phyloP scores from a whole-genome alignment of 2,329 filamentous ascomycete genomes.

The Pestalotiopsis sp. region DNA sequence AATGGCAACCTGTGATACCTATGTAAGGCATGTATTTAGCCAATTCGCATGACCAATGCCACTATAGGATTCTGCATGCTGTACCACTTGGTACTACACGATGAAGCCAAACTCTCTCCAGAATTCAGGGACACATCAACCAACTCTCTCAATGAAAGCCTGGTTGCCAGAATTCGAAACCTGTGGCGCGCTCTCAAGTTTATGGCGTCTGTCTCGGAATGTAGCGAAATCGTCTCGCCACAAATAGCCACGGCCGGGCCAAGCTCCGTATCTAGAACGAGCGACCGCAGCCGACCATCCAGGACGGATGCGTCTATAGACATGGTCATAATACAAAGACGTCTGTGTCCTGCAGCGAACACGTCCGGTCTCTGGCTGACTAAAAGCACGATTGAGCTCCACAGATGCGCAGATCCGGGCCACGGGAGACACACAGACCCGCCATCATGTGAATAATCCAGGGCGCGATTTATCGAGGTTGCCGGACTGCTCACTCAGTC shows the following conservation, averaged over 20 bases:
- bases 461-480: neutral
- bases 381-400: neutral
- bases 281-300: constrained; percentile 2
- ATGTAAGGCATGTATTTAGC: neutral
- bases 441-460: neutral
- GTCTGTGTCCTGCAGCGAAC: constrained; percentile 9
- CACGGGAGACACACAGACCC: neutral
- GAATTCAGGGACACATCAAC: no score
- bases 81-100: no score
- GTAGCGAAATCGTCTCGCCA: neutral
- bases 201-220: neutral
- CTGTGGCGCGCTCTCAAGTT: neutral
- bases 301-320: neutral
- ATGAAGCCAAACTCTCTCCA: no score
- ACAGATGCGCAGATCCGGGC: neutral
- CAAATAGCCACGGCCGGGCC: neutral
- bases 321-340: neutral
- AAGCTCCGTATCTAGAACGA: neutral
- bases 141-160: no score
- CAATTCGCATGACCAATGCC: neutral
- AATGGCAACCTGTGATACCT: neutral
- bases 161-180: neutral
- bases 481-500: neutral
- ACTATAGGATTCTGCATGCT: neutral
- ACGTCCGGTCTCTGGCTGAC: neutral